Evolutionary conservation across 139 green algal genomes (phyloP), one percentile per base, ranked within the genome.

Genomic region (Auxenochlorella pyrenoidosa): DNA sequence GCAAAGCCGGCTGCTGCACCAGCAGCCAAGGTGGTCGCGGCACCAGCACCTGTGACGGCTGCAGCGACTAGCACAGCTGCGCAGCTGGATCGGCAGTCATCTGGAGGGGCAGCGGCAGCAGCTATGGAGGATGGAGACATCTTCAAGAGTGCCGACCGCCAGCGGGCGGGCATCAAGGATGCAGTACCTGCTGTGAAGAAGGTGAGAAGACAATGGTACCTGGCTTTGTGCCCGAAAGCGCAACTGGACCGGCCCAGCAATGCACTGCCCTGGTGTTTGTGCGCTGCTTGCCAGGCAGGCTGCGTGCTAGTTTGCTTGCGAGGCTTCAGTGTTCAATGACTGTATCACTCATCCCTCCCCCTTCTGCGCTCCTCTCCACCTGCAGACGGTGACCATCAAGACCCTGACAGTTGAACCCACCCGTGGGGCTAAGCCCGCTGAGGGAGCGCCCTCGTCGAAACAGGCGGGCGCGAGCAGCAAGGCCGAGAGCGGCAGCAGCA

Each of bases 61-160:
- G 34, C 70, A 18, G 1, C 59, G 30, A 38, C 34, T 34, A 30
- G 28, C 16, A 32, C 66, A 40, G 66, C 34, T 41, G 66, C 0
- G 32, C 66, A 73, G 30, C 66, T 73, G 5, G 77, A 88, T 0
- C 41, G 60, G 47, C 76, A 88, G 43, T 24, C 63, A 8, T 88
- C 84, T 19, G 82, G 77, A 24, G 73, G 40, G 24, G 28, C 68
- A 71, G 40, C 83, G n/a, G n/a, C n/a, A n/a, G 58, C 38, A 24
- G 38, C 30, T 30, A 72, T 43, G 41, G 84, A 83, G n/a, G 84
- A 88, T 43, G 84, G 63, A 28, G 84, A 88, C 43, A n/a, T 88
- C 28, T 88, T 88, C 44, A 76, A 84, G 63, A 51, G 63, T 34
- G 32, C 84, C n/a, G 84, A 88, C 77, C 36, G 51, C 30, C 70